Base-by-base conservation (phyloP, 140 eudicot genomes). In the Cichorium intybus region DNA sequence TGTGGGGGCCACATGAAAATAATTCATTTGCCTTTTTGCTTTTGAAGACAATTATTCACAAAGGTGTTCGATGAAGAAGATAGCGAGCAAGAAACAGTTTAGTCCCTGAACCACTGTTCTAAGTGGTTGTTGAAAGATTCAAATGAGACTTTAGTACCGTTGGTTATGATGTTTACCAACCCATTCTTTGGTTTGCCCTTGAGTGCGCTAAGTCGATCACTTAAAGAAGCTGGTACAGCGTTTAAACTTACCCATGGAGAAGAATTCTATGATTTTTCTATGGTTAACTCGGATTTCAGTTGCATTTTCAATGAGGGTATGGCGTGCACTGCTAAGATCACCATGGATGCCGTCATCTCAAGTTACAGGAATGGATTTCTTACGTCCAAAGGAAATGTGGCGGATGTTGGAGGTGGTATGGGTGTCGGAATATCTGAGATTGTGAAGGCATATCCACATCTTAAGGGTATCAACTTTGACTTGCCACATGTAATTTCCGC, bases 321-420 rank as follows among this genome's bases (percentile, higher is more conserved):
- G 79, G 61, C 37, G 5, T 66, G 68, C 4, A 6, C 22, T 2
- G 15, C 79, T 3, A 71, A 33, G 69, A 34, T 66, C 15, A 48
- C 63, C 0, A 27, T 60, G 16, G 61, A 50, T 9, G 76, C 73
- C 0, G 11, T 66, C 29, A 26, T 61, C 18, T 29, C 68, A 10
- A 64, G 10, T 16, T 70, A 70, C 37, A 31, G 6, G 7, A 31
- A 31, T n/a, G 79, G 59, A 6, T 77, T 77, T 18, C 33, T 6
- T 43, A 22, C 47, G 8, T 14, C 66, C n/a, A 28, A 69, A 69
- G 73, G 60, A 29, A 28, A 62, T 1, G 11, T 82, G 12, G 79
- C 74, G 3, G 84, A 77, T 11, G 74, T 78, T 11, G 84, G 79
- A 7, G 87, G 87, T 28, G 87, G 84, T 7, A 17, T 61, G 34